phyloP scores from a whole-genome alignment of 2,329 filamentous ascomycete species.

The Aspergillus sp. region DNA sequence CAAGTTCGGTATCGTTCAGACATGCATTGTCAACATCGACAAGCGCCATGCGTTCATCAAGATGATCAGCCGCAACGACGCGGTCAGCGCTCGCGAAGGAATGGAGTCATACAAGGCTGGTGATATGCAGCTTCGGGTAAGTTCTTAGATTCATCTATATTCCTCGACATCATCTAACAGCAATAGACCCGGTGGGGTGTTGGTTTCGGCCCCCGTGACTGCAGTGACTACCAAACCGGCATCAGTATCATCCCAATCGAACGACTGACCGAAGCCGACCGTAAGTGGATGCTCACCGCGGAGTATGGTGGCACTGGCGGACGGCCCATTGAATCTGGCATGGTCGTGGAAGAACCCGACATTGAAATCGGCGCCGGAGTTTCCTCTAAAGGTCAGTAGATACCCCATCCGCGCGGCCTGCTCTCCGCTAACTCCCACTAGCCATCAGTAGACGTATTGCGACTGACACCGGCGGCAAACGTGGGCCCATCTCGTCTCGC shows the following conservation, averaged over 20 bases:
- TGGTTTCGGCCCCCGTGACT: slow-evolving; percentile 93
- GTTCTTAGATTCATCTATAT: slow-evolving; percentile 22
- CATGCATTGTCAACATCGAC: slow-evolving; percentile 96
- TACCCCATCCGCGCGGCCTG: background rate
- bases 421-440: slow-evolving; percentile 18
- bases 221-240: slow-evolving; percentile 90
- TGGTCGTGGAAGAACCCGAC: slow-evolving; percentile 94
- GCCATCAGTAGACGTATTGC: slow-evolving; percentile 52
- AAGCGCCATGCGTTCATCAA: slow-evolving; percentile 99
- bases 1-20: slow-evolving; percentile 84
- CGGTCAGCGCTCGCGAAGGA: slow-evolving; percentile 75
- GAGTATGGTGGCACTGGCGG: slow-evolving; percentile 92
- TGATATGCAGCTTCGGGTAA: slow-evolving; percentile 70
- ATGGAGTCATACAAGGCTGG: slow-evolving; percentile 78
- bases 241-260: slow-evolving; percentile 91
- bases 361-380: slow-evolving; percentile 98
- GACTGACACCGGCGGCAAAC: slow-evolving; percentile 49
- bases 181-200: slow-evolving; percentile 90
- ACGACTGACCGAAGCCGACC: slow-evolving; percentile 90
- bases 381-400: slow-evolving; percentile 72
- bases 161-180: slow-evolving; percentile 21
- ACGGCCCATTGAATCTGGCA: slow-evolving; percentile 70
- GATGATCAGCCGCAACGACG: slow-evolving; percentile 88
- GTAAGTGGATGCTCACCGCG: slow-evolving; percentile 94
- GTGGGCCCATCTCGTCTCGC: slow-evolving; percentile 48